Evolutionary conservation across 306 rosid species (phyloP).

Genomic region (Oemleria cerasiformis): DNA sequence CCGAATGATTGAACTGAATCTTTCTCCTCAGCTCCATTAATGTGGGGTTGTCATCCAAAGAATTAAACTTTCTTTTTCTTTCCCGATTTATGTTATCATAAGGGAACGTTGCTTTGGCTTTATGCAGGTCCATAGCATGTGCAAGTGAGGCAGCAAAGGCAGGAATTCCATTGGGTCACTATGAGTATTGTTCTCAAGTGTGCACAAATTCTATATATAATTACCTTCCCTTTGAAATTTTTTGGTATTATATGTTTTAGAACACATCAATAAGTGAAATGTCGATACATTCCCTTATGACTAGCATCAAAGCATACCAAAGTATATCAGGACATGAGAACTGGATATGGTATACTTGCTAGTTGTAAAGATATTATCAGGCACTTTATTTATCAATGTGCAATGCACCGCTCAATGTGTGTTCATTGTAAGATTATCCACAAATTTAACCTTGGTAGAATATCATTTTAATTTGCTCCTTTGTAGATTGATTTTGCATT

Average conservation of each 20-base stretch:
- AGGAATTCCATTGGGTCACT: slow-evolving; percentile 40
- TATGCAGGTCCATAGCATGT: slow-evolving; percentile 36
- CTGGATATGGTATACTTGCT: neutral
- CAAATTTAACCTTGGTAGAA: slow-evolving; percentile 11
- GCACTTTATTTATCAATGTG: slow-evolving; percentile 9
- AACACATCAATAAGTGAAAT: neutral
- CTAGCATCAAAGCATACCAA: neutral
- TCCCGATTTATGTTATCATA: neutral
- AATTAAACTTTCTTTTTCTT: neutral
- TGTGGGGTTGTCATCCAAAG: neutral
- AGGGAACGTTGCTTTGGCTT: slow-evolving; percentile 2
- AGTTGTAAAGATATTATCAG: neutral
- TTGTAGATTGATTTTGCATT: slow-evolving; percentile 91
- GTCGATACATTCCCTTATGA: neutral
- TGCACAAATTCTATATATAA: slow-evolving; percentile 9
- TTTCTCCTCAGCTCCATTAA: neutral
- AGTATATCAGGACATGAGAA: neutral
- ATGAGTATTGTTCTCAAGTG: slow-evolving; percentile 37
- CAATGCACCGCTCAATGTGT: slow-evolving; percentile 13
- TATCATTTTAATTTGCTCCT: slow-evolving; percentile 42
- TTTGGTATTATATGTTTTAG: neutral
- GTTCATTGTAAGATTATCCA: slow-evolving; percentile 1
- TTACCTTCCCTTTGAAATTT: neutral
- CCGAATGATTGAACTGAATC: neutral
- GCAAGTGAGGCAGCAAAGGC: slow-evolving; percentile 49